Evolutionary conservation across 2,329 filamentous ascomycete species (phyloP).

Genomic region (Fusarium sp.): DNA sequence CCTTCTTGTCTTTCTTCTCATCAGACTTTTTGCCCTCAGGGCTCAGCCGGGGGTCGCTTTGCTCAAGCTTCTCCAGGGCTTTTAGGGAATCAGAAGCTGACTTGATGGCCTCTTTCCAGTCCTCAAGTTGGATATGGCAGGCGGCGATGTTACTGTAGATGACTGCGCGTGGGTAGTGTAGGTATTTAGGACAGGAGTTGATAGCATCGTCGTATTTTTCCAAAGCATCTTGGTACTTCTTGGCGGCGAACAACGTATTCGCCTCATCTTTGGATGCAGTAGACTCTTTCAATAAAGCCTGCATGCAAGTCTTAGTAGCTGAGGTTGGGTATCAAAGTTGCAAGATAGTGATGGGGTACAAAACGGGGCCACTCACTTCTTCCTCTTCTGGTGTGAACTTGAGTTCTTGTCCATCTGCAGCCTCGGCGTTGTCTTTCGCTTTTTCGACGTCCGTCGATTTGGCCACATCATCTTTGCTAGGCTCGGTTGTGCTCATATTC

Average conservation of each 20-base stretch:
- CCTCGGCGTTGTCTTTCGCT: neutral
- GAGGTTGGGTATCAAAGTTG: neutral
- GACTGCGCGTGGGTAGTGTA: conserved; percentile 88
- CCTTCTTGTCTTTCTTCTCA: conserved; percentile 43
- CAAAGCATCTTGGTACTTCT: conserved; percentile 80
- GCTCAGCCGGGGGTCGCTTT: conserved; percentile 46
- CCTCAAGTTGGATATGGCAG: conserved; percentile 83
- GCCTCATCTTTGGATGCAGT: conserved; percentile 77
- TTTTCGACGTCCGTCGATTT: neutral
- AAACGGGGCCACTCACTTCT: conserved; percentile 53
- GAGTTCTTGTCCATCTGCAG: conserved; percentile 39
- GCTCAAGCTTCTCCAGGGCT: conserved; percentile 70
- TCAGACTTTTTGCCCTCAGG: conserved; percentile 52
- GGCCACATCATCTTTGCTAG: neutral
- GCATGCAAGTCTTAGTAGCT: neutral
- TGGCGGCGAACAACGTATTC: conserved; percentile 79
- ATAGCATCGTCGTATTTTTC: conserved; percentile 84
- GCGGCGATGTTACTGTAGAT: conserved; percentile 89
- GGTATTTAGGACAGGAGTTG: conserved; percentile 80
- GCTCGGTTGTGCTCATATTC: conserved; percentile 9
- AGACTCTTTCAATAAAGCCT: conserved; percentile 77
- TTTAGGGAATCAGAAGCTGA: conserved; percentile 78
- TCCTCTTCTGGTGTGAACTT: conserved; percentile 66
- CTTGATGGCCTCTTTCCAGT: conserved; percentile 85
- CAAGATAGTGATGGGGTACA: neutral